phyloP scores from a whole-genome alignment of 208 protist species.

The Trypanosomatidae sp. region DNA sequence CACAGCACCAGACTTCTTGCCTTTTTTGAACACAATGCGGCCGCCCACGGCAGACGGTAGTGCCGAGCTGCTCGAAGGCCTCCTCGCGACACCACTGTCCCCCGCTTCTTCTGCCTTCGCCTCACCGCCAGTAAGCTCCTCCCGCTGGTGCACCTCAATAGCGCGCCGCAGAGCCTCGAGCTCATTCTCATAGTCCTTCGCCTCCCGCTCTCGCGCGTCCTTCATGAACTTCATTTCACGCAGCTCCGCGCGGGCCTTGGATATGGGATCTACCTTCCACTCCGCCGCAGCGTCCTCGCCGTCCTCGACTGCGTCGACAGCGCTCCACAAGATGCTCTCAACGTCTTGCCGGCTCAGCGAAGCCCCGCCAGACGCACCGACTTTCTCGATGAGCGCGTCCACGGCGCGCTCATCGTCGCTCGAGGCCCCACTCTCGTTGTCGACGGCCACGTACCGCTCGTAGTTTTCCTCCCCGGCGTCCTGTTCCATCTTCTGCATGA shows the following conservation, averaged over 20 bases:
- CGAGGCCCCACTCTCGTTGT: slow-evolving; percentile 41
- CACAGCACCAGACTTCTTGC: slow-evolving; percentile 26
- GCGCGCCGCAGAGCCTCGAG: slow-evolving; percentile 55
- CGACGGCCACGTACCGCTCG: slow-evolving; percentile 45
- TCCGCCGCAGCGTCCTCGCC: slow-evolving; percentile 2
- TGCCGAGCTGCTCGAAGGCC: background rate
- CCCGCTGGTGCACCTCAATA: slow-evolving; percentile 40
- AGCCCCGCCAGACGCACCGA: slow-evolving; percentile 8
- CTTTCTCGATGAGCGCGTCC: slow-evolving; percentile 68
- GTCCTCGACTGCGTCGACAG: slow-evolving; percentile 16
- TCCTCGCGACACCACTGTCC: background rate
- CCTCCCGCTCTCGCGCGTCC: slow-evolving; percentile 59
- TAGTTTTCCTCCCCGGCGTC: slow-evolving; percentile 78
- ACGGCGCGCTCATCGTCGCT: slow-evolving; percentile 84
- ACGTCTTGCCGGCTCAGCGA: slow-evolving; percentile 22
- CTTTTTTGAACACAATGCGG: slow-evolving; percentile 16
- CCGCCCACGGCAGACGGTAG: slow-evolving; percentile 11
- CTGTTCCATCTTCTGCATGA: slow-evolving; percentile 92
- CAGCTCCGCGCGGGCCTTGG: slow-evolving; percentile 70
- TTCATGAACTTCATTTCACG: slow-evolving; percentile 90
- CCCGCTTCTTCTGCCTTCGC: background rate
- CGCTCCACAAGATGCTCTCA: slow-evolving; percentile 56
- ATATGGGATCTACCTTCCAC: slow-evolving; percentile 35
- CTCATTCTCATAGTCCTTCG: slow-evolving; percentile 57
- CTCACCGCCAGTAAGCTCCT: slow-evolving; percentile 13